phyloP scores from a whole-genome alignment of 176 grass and related monocot species.

The Oryza coarctata region DNA sequence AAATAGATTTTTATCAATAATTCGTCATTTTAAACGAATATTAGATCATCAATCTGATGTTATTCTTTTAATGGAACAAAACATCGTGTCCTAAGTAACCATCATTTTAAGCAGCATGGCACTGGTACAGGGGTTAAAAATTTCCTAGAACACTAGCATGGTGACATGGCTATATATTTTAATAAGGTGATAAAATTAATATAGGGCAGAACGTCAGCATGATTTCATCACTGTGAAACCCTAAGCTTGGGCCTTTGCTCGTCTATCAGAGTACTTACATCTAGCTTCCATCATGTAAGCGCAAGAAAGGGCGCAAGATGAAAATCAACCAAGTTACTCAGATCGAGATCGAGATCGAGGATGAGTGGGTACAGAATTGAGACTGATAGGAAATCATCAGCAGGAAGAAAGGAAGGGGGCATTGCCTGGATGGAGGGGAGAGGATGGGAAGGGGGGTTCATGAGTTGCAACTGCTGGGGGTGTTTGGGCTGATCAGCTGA shows the following conservation, averaged over 20 bases:
- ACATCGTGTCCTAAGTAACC: not conserved
- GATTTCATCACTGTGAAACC: not conserved
- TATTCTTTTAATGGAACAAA: not conserved
- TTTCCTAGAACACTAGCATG: too few relatives aligned
- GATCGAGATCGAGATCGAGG: not conserved
- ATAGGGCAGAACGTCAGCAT: not conserved
- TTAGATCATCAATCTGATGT: constrained; percentile 1
- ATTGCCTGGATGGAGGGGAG: too few relatives aligned
- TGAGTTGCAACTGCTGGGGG: too few relatives aligned
- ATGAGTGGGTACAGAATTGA: not conserved
- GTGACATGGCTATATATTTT: too few relatives aligned
- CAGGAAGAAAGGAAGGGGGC: too few relatives aligned
- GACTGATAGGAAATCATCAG: too few relatives aligned
- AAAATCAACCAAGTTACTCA: not conserved
- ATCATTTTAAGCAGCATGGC: too few relatives aligned
- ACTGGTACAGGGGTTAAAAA: too few relatives aligned
- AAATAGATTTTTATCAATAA: not conserved
- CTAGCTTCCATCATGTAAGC: not conserved
- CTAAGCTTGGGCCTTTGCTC: not conserved
- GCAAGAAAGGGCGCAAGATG: not conserved
- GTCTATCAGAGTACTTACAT: not conserved
- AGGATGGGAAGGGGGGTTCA: too few relatives aligned
- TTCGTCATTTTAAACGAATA: constrained; percentile 1
- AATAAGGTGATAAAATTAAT: too few relatives aligned
- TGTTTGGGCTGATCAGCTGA: too few relatives aligned